A percentile compares a stretch with the other conserved stretches of the same genome.
Conservation (phyloP, 1,284 basidiomycete genomes). For the Wallemia mellicola region DNA sequence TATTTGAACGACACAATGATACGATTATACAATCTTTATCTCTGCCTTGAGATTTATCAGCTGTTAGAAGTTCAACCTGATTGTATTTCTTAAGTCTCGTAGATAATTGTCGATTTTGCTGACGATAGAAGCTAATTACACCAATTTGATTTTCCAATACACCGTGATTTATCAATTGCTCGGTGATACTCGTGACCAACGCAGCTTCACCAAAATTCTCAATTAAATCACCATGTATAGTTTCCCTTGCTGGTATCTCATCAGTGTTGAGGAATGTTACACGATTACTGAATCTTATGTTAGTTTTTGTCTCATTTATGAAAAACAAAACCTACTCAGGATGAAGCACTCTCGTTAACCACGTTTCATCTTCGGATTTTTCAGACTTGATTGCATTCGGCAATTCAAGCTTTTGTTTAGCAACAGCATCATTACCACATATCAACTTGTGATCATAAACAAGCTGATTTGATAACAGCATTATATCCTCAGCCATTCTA, state of each 20-base stretch:
- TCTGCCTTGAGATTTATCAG: slow-evolving; percentile 78
- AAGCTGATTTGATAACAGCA: slow-evolving; percentile 65
- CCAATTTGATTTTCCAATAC: slow-evolving; percentile 41
- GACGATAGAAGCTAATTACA: slow-evolving; percentile 68
- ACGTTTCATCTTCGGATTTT: slow-evolving; percentile 16
- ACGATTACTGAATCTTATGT: slow-evolving; percentile 26
- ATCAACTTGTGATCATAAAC: slow-evolving; percentile 51
- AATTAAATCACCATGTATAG: slow-evolving; percentile 52
- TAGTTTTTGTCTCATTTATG: neutral
- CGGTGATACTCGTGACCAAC: slow-evolving; percentile 23
- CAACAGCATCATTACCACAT: slow-evolving; percentile 46
- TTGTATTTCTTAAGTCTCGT: slow-evolving; percentile 21
- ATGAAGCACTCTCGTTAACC: slow-evolving; percentile 35
- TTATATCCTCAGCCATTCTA: slow-evolving; percentile 90
- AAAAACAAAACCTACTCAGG: slow-evolving; percentile 23
- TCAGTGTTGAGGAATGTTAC: slow-evolving; percentile 88
- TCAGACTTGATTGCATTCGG: slow-evolving; percentile 11
- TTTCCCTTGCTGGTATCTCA: slow-evolving; percentile 37
- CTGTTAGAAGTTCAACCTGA: slow-evolving; percentile 68
- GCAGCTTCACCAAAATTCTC: slow-evolving; percentile 58
- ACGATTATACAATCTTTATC: slow-evolving; percentile 90
- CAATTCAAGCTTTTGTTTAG: slow-evolving; percentile 27
- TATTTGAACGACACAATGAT: slow-evolving; percentile 68
- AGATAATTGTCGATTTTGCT: slow-evolving; percentile 65
- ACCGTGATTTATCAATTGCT: slow-evolving; percentile 34